These are phyloP conservation scores for Colletotrichum sp. DNA, from an alignment of 2,329 filamentous ascomycete species.

Conservation along the genomic window DNA sequence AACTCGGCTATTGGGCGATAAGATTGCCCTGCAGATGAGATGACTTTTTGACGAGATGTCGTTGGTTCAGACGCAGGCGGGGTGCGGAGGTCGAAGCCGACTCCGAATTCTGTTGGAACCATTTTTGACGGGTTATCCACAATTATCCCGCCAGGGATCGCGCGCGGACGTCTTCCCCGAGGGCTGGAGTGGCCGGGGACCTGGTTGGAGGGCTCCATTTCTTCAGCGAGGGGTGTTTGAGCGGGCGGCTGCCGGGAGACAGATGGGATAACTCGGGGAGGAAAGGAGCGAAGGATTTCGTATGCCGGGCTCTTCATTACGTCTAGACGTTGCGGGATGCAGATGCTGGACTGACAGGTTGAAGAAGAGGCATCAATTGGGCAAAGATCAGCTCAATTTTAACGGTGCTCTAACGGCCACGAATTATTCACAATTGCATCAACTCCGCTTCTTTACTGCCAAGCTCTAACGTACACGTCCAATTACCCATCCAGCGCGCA, in stretches of 20 bases:
- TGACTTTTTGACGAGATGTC: neutral
- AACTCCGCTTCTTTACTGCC: neutral
- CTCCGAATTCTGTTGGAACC: neutral
- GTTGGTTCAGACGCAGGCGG: neutral
- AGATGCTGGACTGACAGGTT: neutral
- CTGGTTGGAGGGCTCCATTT: neutral
- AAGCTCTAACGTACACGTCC: neutral
- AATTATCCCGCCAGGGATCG: neutral
- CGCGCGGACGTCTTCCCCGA: neutral
- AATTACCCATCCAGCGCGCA: neutral
- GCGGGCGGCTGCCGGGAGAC: neutral
- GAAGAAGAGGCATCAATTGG: neutral
- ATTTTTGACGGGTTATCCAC: neutral
- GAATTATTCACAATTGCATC: neutral
- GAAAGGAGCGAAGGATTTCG: neutral
- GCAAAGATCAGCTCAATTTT: neutral
- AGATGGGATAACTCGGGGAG: fast-evolving
- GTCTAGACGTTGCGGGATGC: neutral
- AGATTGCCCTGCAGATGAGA: neutral
- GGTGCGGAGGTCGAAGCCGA: neutral
- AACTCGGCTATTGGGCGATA: neutral
- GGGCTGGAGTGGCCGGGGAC: neutral
- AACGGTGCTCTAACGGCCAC: neutral
- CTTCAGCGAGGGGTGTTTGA: neutral
- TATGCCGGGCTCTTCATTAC: neutral